Evolutionary conservation across 1,139 yeast species (phyloP), one percentile per base, ranked within the genome.

Genomic region (Suhomyces chickasaworum): DNA sequence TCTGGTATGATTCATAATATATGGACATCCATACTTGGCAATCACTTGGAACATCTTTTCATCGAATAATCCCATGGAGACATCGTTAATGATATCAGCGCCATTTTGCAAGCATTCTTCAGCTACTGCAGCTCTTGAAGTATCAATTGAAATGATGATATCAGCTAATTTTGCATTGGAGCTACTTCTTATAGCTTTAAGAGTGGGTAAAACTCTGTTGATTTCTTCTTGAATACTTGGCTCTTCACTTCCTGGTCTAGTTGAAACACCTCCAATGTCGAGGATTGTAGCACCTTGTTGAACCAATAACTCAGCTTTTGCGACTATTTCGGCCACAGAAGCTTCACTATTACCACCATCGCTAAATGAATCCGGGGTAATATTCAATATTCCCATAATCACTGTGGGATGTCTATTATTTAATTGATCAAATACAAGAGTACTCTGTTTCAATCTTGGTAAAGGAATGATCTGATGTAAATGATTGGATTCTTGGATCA

Each of bases 341-440:
- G 59, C 58, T 5, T 55, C 51, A 37, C 44, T 63, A 40, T 64
- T 56, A n/a, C 95, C 91, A 1, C 96, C 98, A 65, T 95, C 99
- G 43, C 97, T 89, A 60, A 93, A 93, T 0, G 97, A 90, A 62
- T 95, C 98, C 0, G 98, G 97, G 0, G 99, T 93, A 17, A 86
- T 78, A 59, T 93, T 93, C 48, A 93, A 65, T 40, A 93, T 84
- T 1, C 91, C 96, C 99, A 93, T 93, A 42, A 90, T 65, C 37
- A 69, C 60, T 0, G 88, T 82, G 15, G 65, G 61, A 16, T 72
- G 66, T 16, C 66, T 63, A 37, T 66, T 56, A 35, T 64, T 56
- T 18, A 63, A 49, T 41, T 63, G 65, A 45, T 78, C 81, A 54
- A 77, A 78, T 41, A 61, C 59, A 27, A 79, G 53, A 13, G 49